phyloP scores from a whole-genome alignment of 805 yeast genomes.

The Priceomyces carsonii region DNA sequence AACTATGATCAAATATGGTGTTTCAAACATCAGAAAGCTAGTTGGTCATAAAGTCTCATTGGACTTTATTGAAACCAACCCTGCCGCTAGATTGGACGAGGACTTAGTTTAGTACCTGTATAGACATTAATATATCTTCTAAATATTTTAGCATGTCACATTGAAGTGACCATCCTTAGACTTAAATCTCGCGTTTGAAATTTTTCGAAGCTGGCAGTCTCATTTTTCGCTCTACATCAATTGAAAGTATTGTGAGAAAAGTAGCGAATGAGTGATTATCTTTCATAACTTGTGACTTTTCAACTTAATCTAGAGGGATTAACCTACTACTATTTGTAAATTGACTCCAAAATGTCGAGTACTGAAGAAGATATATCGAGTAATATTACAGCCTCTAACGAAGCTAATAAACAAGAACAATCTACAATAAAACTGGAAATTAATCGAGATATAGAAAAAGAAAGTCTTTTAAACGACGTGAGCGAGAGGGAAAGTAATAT shows the following conservation, averaged over 20 bases:
- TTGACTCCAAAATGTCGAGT: too few species aligned
- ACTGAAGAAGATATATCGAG: too few species aligned
- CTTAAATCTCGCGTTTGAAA: constrained; percentile 1
- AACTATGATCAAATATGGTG: constrained; percentile 97
- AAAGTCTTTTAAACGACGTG: too few species aligned
- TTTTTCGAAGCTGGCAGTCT: too few species aligned
- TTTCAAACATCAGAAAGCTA: constrained; percentile 92
- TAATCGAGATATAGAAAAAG: not conserved
- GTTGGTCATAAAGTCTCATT: constrained; percentile 95
- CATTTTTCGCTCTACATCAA: constrained; percentile 3
- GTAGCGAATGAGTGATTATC: too few species aligned
- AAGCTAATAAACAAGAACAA: too few species aligned
- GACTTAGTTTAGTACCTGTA: constrained; percentile 28
- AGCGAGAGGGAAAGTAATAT: not conserved
- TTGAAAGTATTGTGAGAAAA: too few species aligned
- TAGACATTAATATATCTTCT: not conserved
- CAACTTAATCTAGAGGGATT: too few species aligned
- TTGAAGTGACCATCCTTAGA: not conserved
- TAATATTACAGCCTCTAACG: too few species aligned
- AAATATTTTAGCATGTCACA: constrained; percentile 1
- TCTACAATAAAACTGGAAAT: too few species aligned
- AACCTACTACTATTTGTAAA: too few species aligned
- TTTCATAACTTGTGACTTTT: too few species aligned
- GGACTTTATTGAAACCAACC: constrained; percentile 92
- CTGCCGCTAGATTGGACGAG: constrained; percentile 93